phyloP scores from a whole-genome alignment of 495 filamentous ascomycete species.

The Penicillium nucicola region DNA sequence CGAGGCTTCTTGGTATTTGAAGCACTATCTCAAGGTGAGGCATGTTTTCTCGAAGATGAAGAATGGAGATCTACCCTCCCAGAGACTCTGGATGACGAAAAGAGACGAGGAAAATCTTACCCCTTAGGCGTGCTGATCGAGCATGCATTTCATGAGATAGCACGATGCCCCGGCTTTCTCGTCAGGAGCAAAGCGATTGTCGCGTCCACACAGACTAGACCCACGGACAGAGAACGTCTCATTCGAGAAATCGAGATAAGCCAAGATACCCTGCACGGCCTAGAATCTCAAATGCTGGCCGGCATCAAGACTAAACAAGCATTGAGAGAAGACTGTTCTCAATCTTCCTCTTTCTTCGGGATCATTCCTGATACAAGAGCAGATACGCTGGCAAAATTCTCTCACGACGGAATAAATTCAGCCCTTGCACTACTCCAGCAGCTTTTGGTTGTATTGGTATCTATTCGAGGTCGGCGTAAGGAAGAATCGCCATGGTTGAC shows the following conservation, averaged over 20 bases:
- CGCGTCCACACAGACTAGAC: not conserved
- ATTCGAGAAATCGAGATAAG: not conserved
- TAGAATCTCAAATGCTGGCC: not conserved
- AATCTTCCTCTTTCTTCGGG: not conserved
- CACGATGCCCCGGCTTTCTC: conserved; percentile 23
- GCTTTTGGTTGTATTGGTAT: not conserved
- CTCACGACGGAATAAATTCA: not conserved
- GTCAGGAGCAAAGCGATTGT: conserved; percentile 13
- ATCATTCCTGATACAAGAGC: not conserved
- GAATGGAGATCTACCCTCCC: conserved; percentile 29
- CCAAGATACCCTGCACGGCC: not conserved
- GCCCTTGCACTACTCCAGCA: conserved; percentile 3
- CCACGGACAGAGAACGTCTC: not conserved
- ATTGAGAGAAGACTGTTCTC: not conserved
- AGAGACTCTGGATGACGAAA: conserved; percentile 13
- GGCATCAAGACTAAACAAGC: not conserved
- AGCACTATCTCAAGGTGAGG: conserved; percentile 18
- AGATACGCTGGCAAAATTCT: not conserved
- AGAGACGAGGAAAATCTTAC: conserved; percentile 9
- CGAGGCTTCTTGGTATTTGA: conserved; percentile 31
- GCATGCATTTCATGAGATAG: conserved; percentile 23
- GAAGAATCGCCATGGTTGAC: not conserved
- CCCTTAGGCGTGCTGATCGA: conserved; percentile 20
- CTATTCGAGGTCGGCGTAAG: not conserved
- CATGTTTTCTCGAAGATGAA: conserved; percentile 27